These are phyloP conservation scores for Papiliotrema laurentii DNA, from an alignment of 1,284 basidiomycete species.

Conservation along the genomic window DNA sequence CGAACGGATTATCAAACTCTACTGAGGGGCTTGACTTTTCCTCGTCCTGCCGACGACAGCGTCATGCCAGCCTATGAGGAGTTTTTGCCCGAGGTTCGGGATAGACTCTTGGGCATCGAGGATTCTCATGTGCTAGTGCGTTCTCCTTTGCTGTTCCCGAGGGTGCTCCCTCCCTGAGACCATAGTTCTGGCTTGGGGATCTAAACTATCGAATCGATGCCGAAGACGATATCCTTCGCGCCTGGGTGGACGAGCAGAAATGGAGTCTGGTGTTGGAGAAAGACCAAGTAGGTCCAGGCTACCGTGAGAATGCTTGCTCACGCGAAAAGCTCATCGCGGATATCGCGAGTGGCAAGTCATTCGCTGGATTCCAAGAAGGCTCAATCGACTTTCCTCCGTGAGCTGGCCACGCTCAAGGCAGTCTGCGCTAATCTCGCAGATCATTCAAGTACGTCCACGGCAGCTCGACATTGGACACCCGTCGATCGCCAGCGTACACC, in stretches of 20 bases:
- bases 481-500: slow-evolving; percentile 40
- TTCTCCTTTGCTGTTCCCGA: neutral
- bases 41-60: slow-evolving; percentile 11
- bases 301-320: neutral
- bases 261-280: slow-evolving; percentile 32
- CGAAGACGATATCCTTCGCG: slow-evolving; percentile 25
- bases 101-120: slow-evolving; percentile 17
- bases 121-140: slow-evolving; percentile 35
- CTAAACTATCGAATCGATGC: slow-evolving; percentile 41
- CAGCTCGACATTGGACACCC: slow-evolving; percentile 30
- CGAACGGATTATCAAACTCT: slow-evolving; percentile 38
- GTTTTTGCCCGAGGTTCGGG: slow-evolving; percentile 23
- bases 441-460: slow-evolving; percentile 45
- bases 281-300: slow-evolving; percentile 25
- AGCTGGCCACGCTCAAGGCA: neutral
- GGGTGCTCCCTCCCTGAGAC: neutral
- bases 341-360: slow-evolving; percentile 32
- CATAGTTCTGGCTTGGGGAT: slow-evolving; percentile 44
- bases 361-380: slow-evolving; percentile 31
- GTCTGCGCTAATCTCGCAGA: slow-evolving; percentile 12
- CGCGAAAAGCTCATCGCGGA: slow-evolving; percentile 27
- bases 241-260: slow-evolving; percentile 24
- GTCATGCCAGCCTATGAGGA: slow-evolving; percentile 31
- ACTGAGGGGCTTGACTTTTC: slow-evolving; percentile 24
- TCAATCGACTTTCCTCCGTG: slow-evolving; percentile 37